These are phyloP conservation scores for Lachnellula hyalina DNA, from an alignment of 2,329 filamentous ascomycete species.

Conservation along the genomic window DNA sequence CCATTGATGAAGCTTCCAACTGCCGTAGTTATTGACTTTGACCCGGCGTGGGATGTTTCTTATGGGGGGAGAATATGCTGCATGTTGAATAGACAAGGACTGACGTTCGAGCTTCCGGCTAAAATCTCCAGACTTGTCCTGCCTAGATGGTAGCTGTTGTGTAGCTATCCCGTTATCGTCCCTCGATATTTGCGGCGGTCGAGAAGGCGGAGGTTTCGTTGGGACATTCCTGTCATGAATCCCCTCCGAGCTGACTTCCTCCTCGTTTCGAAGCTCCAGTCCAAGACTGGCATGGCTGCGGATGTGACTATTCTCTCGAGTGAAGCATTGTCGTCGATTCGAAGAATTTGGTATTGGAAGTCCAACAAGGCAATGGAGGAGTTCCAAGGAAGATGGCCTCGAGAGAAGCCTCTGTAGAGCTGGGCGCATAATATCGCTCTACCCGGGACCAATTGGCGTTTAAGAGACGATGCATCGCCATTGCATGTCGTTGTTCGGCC, in stretches of 20 bases:
- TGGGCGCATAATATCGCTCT: conserved; percentile 22
- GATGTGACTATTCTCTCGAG: not conserved
- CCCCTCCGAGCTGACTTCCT: no score
- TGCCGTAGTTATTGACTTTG: not conserved
- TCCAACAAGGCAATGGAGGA: conserved; percentile 21
- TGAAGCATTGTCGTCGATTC: not conserved
- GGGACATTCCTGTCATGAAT: no score
- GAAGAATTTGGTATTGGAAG: not conserved
- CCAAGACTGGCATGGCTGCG: not conserved
- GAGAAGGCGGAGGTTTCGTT: no score
- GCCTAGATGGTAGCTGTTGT: no score
- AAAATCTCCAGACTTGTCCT: no score
- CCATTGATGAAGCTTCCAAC: not conserved
- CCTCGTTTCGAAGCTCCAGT: no score
- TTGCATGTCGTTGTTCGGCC: conserved; percentile 17
- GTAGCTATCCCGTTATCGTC: no score
- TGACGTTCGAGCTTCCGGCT: no score
- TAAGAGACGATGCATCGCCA: conserved; percentile 10
- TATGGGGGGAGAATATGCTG: no score
- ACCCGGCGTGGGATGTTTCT: no score
- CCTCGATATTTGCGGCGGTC: no score
- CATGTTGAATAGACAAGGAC: no score
- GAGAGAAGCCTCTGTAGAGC: conserved; percentile 27
- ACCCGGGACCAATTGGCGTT: conserved; percentile 10
- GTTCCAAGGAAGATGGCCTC: conserved; percentile 26